A percentile compares a stretch with the other conserved stretches of the same genome.
These are phyloP conservation scores for Lactarius quietus DNA, from an alignment of 768 basidiomycete species.

Conservation along the genomic window DNA sequence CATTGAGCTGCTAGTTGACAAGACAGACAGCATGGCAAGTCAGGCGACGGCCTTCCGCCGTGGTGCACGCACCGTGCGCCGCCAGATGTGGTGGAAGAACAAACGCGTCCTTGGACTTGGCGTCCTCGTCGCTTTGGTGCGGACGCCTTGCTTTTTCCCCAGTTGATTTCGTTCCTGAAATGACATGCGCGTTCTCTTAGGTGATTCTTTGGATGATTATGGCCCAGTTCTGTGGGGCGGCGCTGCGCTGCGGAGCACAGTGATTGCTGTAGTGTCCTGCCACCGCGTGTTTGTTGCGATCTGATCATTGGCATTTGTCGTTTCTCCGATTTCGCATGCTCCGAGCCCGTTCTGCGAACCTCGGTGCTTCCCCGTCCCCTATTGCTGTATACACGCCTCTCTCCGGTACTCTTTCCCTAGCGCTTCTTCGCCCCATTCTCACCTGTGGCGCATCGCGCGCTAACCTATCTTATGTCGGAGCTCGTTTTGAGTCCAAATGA, in stretches of 20 bases:
- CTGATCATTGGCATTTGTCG: conserved; percentile 14
- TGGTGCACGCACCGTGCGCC: conserved; percentile 76
- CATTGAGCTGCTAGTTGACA: conserved; percentile 93
- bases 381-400: conserved; percentile 12
- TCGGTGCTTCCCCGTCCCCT: conserved; percentile 13
- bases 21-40: conserved; percentile 92
- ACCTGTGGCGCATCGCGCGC: conserved; percentile 17
- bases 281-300: conserved; percentile 9
- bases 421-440: background rate
- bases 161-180: conserved; percentile 7
- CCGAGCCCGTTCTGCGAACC: background rate
- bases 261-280: conserved; percentile 7
- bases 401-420: conserved; percentile 1
- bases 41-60: conserved; percentile 92
- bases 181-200: conserved; percentile 36
- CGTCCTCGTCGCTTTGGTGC: conserved; percentile 65
- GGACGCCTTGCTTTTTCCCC: conserved; percentile 30
- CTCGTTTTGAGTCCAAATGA: conserved; percentile 17
- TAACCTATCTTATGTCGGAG: conserved; percentile 7
- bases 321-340: conserved; percentile 8
- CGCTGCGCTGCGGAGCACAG: conserved; percentile 57
- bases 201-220: conserved; percentile 76
- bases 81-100: conserved; percentile 91
- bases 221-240: conserved; percentile 88
- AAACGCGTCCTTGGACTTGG: conserved; percentile 64